Evolutionary conservation across 768 basidiomycete genomes (phyloP).

Genomic region (Kwoniella bestiolae): DNA sequence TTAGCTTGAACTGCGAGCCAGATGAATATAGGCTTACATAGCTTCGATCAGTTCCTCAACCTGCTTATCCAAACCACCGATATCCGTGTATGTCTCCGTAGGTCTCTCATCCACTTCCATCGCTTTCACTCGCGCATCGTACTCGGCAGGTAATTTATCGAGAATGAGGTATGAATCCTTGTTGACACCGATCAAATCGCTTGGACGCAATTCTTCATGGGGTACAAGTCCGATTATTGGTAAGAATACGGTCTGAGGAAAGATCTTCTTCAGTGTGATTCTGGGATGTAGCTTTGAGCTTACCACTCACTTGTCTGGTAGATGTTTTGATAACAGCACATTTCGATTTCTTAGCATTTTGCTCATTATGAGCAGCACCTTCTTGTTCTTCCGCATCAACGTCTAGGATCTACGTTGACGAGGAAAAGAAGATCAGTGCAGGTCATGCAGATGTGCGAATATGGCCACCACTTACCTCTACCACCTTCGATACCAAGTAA

Average conservation of each 20-base stretch:
- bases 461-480: conserved; percentile 69
- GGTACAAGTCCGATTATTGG: conserved; percentile 97
- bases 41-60: conserved; percentile 98
- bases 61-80: conserved; percentile 98
- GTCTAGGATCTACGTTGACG: conserved; percentile 75
- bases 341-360: conserved; percentile 95
- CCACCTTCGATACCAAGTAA: conserved; percentile 95
- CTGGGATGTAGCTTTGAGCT: neutral
- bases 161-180: conserved; percentile 98
- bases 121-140: conserved; percentile 96
- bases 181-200: conserved; percentile 97
- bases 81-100: conserved; percentile 89
- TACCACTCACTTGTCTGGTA: conserved; percentile 74
- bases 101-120: conserved; percentile 99
- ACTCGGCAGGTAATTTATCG: conserved; percentile 91
- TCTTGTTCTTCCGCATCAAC: conserved; percentile 92
- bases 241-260: conserved; percentile 79
- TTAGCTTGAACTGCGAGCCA: neutral
- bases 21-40: conserved; percentile 62
- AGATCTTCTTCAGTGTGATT: neutral
- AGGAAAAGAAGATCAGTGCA: neutral
- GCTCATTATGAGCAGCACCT: conserved; percentile 92
- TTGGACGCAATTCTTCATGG: conserved; percentile 82
- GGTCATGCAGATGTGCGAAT: neutral
- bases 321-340: conserved; percentile 99